Percentiles rank a stretch among this genome's conserved stretches.
Evolutionary conservation across 768 basidiomycete genomes (phyloP).

Genomic region (Leccinum obscurum): DNA sequence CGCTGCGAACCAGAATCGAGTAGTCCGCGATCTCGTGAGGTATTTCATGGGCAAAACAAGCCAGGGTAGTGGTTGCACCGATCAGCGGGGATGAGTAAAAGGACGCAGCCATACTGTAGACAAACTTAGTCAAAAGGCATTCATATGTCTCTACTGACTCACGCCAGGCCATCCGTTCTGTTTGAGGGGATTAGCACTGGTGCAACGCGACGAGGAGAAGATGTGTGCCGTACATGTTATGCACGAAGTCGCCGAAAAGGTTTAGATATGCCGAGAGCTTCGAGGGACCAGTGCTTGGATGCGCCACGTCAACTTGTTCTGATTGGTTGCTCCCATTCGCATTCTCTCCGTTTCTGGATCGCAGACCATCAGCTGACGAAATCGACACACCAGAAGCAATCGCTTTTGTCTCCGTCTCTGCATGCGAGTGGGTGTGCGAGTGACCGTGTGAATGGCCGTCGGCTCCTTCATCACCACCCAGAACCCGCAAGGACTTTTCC

Average conservation of each 20-base stretch:
- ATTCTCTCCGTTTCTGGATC: conserved; percentile 42
- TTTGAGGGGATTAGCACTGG: conserved; percentile 16
- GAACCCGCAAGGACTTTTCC: conserved; percentile 86
- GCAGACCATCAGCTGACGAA: conserved; percentile 47
- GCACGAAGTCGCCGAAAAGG: conserved; percentile 90
- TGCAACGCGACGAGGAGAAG: conserved; percentile 12
- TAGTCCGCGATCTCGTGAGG: conserved; percentile 98
- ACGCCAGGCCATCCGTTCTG: conserved; percentile 93
- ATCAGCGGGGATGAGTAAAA: conserved; percentile 95
- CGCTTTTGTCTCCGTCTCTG: conserved; percentile 29
- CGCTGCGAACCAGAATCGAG: conserved; percentile 87
- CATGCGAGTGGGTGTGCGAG: conserved; percentile 58
- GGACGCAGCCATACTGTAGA: conserved; percentile 84
- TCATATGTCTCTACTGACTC: conserved; percentile 35
- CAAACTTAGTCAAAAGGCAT: conserved; percentile 4
- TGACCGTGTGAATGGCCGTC: conserved; percentile 52
- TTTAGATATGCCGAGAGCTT: conserved; percentile 92
- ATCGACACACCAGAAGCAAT: conserved; percentile 50
- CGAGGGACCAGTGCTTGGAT: conserved; percentile 54
- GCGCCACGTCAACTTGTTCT: conserved; percentile 25
- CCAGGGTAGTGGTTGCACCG: conserved; percentile 92
- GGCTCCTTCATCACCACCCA: conserved; percentile 58
- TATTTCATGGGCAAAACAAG: conserved; percentile 94
- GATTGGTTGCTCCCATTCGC: conserved; percentile 18
- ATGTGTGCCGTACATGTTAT: conserved; percentile 71